Evolutionary conservation across 495 filamentous ascomycete species (phyloP), one percentile per base, ranked within the genome.

Genomic region (Acidomyces sp.): DNA sequence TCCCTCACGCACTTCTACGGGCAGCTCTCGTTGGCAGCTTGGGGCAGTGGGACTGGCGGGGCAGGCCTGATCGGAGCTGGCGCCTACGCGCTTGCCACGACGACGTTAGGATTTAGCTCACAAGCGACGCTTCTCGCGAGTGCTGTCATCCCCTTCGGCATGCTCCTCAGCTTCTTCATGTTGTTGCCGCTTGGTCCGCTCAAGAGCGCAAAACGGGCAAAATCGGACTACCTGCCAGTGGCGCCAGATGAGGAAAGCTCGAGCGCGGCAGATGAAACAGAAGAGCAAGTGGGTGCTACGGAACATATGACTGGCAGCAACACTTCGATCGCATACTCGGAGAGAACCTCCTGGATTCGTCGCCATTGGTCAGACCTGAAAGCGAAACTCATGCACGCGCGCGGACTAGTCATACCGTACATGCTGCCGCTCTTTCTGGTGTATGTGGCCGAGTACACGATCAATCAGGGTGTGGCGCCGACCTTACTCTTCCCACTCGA

Each of bases 1-100:
- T 78, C 83, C 3, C 56, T 97, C 51, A 94, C 90, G 19, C 90
- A 97, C 56, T 93, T 77, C 59, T 95, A 95, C 48, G 90, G 90
- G 0, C 74, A 69, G n/a, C 82, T 84, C 57, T 87, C 83, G 49
- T 64, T 96, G 30, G 90, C 88, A 3, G 77, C 83, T 10, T 97
- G 90, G 90, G 79, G 85, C 0, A 87, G 79, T 52, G 90, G 90
- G 0, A 96, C 90, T 0, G 90, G 90, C 3, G 90, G 77, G 0
- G 90, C 90, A 1, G 90, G 90, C 1, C 54, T 97, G 48, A 62
- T 87, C 4, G 90, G 90, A 1, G 82, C 87, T 6, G 87, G 85
- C 1, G 62, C 85, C 24, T 97, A 97, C 59, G 81, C 85, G 21
- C 42, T 92, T 17, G 70, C 85, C 20, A 95, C 86, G 0, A 84